These are phyloP conservation scores for Boletus tomentosulus DNA, from an alignment of 768 basidiomycete genomes.

Conservation along the genomic window DNA sequence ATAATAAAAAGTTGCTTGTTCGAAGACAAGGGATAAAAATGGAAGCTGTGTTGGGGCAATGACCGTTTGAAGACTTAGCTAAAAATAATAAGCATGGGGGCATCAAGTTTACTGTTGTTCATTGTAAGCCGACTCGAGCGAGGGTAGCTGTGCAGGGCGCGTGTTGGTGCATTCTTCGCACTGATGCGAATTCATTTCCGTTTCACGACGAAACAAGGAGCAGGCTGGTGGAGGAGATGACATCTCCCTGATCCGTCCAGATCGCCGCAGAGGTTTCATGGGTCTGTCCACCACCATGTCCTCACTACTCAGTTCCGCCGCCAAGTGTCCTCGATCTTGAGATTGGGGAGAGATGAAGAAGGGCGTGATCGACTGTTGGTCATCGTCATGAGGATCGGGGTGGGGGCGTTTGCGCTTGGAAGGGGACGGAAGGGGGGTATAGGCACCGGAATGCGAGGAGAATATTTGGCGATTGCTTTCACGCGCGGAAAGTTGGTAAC, in stretches of 20 bases:
- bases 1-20: constrained; percentile 11
- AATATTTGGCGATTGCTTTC: constrained; percentile 52
- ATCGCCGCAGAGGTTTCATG: constrained; percentile 35
- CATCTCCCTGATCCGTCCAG: constrained; percentile 27
- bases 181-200: constrained; percentile 34
- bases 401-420: constrained; percentile 34
- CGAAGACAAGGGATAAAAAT: constrained; percentile 16
- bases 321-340: constrained; percentile 21
- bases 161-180: constrained; percentile 17
- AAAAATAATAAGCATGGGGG: constrained; percentile 13
- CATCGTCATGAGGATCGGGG: constrained; percentile 20
- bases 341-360: constrained; percentile 16
- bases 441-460: constrained; percentile 34
- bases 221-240: constrained; percentile 22
- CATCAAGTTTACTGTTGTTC: constrained; percentile 21
- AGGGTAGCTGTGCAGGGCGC: constrained; percentile 16
- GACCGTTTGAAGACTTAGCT: constrained; percentile 23
- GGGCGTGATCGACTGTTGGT: constrained; percentile 1
- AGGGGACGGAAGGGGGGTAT: constrained; percentile 30
- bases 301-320: constrained; percentile 25
- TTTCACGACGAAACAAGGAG: constrained; percentile 23
- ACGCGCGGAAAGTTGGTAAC: constrained; percentile 52
- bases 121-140: constrained; percentile 20
- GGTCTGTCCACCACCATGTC: constrained; percentile 31
- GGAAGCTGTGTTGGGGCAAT: constrained; percentile 13